Conservation (phyloP, 179 eudicot species). For the Vitellaria paradoxa region DNA sequence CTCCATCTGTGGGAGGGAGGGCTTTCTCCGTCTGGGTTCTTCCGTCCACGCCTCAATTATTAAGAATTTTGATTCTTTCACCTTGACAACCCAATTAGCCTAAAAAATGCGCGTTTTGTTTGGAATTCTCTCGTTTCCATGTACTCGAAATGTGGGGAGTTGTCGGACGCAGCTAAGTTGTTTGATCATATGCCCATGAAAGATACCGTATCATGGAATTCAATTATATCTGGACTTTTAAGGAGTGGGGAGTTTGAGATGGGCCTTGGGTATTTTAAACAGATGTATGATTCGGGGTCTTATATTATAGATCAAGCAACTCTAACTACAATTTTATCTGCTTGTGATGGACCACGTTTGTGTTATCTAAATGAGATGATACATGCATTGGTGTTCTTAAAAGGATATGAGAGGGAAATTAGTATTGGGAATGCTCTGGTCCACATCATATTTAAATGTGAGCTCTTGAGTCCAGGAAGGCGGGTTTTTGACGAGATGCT, state of each 20-base stretch:
- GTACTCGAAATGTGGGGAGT: slow-evolving; percentile 48
- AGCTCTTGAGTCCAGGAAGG: slow-evolving; percentile 42
- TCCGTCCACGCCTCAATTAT: slow-evolving; percentile 66
- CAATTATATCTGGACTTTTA: slow-evolving; percentile 54
- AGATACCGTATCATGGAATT: slow-evolving; percentile 81
- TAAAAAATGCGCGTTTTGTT: slow-evolving; percentile 29
- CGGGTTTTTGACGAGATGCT: slow-evolving; percentile 61
- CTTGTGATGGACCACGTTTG: slow-evolving; percentile 37
- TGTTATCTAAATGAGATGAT: slow-evolving; percentile 37
- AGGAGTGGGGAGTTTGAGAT: slow-evolving; percentile 33
- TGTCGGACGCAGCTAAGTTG: slow-evolving; percentile 59
- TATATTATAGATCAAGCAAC: slow-evolving; percentile 65
- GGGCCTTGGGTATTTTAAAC: slow-evolving; percentile 58
- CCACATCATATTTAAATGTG: slow-evolving; percentile 57
- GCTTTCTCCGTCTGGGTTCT: slow-evolving; percentile 54
- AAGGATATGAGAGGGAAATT: slow-evolving; percentile 56
- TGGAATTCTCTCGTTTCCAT: slow-evolving; percentile 64
- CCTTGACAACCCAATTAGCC: slow-evolving; percentile 14
- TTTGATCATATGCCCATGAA: slow-evolving; percentile 74
- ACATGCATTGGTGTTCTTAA: slow-evolving; percentile 52
- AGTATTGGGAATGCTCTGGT: slow-evolving; percentile 73
- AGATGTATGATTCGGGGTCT: slow-evolving; percentile 38
- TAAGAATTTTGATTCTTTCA: slow-evolving; percentile 38
- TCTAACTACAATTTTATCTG: slow-evolving; percentile 66
- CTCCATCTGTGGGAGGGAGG: slow-evolving; percentile 51